Base-by-base conservation (phyloP, 2,329 filamentous ascomycete species). In the Penicillium sp. region DNA sequence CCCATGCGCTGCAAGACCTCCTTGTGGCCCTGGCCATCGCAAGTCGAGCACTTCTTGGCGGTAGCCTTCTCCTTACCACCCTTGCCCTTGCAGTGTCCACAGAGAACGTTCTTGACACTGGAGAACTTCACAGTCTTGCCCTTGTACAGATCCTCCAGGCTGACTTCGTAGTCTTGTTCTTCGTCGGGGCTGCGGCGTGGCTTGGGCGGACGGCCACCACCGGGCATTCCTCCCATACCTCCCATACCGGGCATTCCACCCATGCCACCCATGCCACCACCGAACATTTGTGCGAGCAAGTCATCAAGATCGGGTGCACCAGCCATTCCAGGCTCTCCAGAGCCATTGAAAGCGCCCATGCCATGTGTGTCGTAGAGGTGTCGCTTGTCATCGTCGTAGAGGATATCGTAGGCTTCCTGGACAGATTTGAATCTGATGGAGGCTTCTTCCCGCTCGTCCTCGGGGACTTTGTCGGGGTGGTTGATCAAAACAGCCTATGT, bases 91-190 rank as follows among this genome's bases (percentile, higher is more conserved):
- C 94, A 99, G 66, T 86, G 83, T 55, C 83, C 83, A 77, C 94
- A 99, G 58, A 96, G 81, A 58, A 97, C 84, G 70, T 96, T 93
- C 80, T 97, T 97, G 68, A 92, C 95, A 69, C 90, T 94, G 8
- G 91, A 87, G 73, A 99, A 97, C 77, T 95, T 94, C 70, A 96
- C 94, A 1, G 94, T 97, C 82, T 97, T 97, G 67, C 94, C 94
- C 78, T 96, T 97, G 83, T 97, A 99, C 31, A 99, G 82, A 75
- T 99, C 94, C 73, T 97, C 94, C 56, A 99, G 78, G 2, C 86
- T 89, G 54, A 97, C 90, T 71, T 92, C 87, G 77, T 99, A 97
- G 66, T 91, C 85, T 67, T 96, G 91, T 71, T 96, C 88, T 74
- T 97, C 93, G 63, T 92, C 87, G 49, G 84, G 86, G 43, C 93